Percentiles rank a stretch among this genome's conserved stretches.
Conservation (phyloP, 371 early-diverging fungal species). For the Mortierella sp. region DNA sequence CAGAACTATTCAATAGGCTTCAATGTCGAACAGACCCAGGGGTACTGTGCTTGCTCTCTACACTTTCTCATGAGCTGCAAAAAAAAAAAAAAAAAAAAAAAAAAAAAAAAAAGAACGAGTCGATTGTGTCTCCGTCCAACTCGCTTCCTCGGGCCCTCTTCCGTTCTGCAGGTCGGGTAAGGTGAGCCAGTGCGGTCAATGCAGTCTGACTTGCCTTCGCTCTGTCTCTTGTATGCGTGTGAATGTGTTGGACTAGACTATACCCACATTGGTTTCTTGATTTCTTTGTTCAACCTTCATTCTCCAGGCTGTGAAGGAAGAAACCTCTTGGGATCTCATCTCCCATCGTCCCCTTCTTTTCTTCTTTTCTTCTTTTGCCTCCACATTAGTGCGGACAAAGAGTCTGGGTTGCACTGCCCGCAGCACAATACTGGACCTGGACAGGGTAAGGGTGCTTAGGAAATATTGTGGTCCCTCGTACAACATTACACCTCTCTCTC, state of each 20-base stretch:
- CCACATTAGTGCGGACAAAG: too few species aligned
- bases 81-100: conserved; percentile 11
- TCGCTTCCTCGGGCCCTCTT: background rate
- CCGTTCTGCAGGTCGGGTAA: background rate
- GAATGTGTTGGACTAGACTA: background rate
- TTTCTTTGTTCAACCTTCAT: background rate
- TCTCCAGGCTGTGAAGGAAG: too few species aligned
- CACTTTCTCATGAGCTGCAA: conserved; percentile 3
- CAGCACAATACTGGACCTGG: too few species aligned
- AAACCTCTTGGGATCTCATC: too few species aligned
- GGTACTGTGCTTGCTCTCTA: conserved; percentile 2
- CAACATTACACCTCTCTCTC: too few species aligned
- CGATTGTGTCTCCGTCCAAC: background rate
- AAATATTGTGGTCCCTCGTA: too few species aligned
- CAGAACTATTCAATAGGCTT: background rate
- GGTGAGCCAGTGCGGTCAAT: background rate
- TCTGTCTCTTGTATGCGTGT: background rate
- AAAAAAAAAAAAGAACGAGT: background rate
- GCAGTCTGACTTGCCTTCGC: background rate
- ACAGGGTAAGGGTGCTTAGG: too few species aligned
- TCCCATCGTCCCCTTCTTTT: too few species aligned
- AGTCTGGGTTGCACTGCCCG: too few species aligned
- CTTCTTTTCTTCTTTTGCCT: too few species aligned
- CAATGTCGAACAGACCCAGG: background rate
- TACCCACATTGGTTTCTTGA: background rate